Evolutionary conservation across 257 asterid species (phyloP).

Genomic region (Fraxinus excelsior): DNA sequence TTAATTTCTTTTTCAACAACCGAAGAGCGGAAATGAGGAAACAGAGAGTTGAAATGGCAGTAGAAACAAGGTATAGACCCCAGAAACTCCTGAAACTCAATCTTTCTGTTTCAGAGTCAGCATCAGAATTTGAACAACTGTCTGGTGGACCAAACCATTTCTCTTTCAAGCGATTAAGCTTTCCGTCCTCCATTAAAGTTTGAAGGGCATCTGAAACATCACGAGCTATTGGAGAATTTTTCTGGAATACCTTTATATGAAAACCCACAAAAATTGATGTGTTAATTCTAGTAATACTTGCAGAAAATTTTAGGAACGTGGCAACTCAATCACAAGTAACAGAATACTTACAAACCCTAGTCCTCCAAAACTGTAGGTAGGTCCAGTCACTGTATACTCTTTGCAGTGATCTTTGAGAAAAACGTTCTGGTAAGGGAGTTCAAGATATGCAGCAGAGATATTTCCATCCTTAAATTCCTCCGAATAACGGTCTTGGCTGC

Average conservation of each 20-base stretch:
- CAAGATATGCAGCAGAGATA: constrained; percentile 39
- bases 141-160: constrained; percentile 24
- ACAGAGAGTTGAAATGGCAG: constrained; percentile 31
- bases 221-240: constrained; percentile 38
- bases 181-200: constrained; percentile 31
- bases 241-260: constrained; percentile 34
- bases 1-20: not conserved
- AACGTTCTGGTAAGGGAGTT: constrained; percentile 41
- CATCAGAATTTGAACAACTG: constrained; percentile 25
- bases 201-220: constrained; percentile 43
- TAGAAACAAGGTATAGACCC: constrained; percentile 38
- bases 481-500: constrained; percentile 19
- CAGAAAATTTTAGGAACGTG: constrained; percentile 13
- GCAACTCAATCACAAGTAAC: not conserved
- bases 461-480: constrained; percentile 27
- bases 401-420: constrained; percentile 35
- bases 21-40: constrained; percentile 26
- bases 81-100: constrained; percentile 40
- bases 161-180: constrained; percentile 22
- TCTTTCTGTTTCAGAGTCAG: constrained; percentile 19
- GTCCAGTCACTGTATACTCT: constrained; percentile 29
- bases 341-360: not conserved
- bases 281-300: not conserved
- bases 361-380: constrained; percentile 26
- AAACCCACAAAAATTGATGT: not conserved